Base-by-base conservation (phyloP, 176 grass and related monocot species). In the Eragrostis nindensis region DNA sequence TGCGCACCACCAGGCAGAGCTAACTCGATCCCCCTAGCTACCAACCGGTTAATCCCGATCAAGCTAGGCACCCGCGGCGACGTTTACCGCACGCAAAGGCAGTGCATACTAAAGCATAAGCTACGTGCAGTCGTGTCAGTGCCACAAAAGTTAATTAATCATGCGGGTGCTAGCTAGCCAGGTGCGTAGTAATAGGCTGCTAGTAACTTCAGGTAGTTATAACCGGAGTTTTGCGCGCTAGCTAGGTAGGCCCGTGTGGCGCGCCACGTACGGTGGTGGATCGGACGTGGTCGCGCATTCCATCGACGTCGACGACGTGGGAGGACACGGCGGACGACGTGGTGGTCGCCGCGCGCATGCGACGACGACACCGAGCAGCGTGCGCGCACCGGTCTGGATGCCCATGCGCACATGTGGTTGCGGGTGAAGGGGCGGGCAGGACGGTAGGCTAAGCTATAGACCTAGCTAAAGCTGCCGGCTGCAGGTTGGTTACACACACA, bases 401-500 rank as follows among this genome's bases (percentile, higher is more conserved):
- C 19, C 3, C 19, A 7, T 11, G 16, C 36, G 26, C 29, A 11
- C 63, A 22, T 83, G 86, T 41, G 84, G 84, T 3, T 56, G 41
- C 49, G 0, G n/a, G 54, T 24, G 57, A 56, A 78, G 54, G 21
- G 79, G 57, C 46, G 27, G 21, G 64, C 17, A 50, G 79, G 73
- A 13, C 21, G 11, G 7, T 36, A 16, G 60, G 25, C 8, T 14
- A 29, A n/a, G n/a, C n/a, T n/a, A n/a, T n/a, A n/a, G 17, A 9
- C 16, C 6, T 66, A 64, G 10, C 57, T 61, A 2, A 1, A 12
- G 4, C 25, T 12, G 3, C 9, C 56, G n/a, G 52, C 18, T 4
- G n/a, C n/a, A n/a, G n/a, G n/a, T n/a, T n/a, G 70, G 14, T 15
- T 26, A 26, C 25, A 47, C 46, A 36, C 14, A 39, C 49, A 73